Evolutionary conservation across 225 moss, liverwort and hornwort genomes (phyloP).

Genomic region (Asterella californica): DNA sequence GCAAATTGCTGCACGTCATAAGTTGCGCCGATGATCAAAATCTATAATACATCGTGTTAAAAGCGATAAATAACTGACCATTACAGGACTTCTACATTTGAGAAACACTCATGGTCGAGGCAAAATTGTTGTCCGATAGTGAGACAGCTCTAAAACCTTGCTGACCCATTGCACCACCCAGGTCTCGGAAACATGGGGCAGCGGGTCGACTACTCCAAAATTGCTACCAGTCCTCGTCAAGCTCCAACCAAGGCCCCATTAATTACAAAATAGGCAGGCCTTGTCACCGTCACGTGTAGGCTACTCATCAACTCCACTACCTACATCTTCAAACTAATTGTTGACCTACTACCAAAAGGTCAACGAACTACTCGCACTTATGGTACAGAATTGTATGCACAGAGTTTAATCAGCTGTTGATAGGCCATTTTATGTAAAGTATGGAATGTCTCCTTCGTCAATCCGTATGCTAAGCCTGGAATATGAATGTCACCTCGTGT

Average conservation of each 20-base stretch:
- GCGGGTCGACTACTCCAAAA: neutral
- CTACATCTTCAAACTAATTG: neutral
- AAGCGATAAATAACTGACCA: too few species aligned
- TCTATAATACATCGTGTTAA: too few species aligned
- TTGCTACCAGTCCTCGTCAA: neutral
- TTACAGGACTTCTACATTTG: too few species aligned
- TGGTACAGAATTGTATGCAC: slow-evolving; percentile 5
- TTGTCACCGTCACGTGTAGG: neutral
- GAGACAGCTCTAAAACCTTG: too few species aligned
- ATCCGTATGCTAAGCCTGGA: neutral
- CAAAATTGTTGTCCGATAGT: too few species aligned
- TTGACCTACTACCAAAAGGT: neutral
- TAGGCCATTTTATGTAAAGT: neutral
- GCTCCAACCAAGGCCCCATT: neutral
- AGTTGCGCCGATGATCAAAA: too few species aligned
- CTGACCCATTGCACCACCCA: too few species aligned
- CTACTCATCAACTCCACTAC: neutral
- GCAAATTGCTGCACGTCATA: too few species aligned
- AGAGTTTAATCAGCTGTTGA: neutral
- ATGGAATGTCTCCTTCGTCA: neutral
- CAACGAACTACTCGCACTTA: neutral
- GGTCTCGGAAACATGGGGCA: too few species aligned
- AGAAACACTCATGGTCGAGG: too few species aligned
- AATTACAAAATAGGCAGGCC: slow-evolving; percentile 7
- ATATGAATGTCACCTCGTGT: neutral